phyloP scores from a whole-genome alignment of 106 monocot genomes.

The Allium fistulosum region DNA sequence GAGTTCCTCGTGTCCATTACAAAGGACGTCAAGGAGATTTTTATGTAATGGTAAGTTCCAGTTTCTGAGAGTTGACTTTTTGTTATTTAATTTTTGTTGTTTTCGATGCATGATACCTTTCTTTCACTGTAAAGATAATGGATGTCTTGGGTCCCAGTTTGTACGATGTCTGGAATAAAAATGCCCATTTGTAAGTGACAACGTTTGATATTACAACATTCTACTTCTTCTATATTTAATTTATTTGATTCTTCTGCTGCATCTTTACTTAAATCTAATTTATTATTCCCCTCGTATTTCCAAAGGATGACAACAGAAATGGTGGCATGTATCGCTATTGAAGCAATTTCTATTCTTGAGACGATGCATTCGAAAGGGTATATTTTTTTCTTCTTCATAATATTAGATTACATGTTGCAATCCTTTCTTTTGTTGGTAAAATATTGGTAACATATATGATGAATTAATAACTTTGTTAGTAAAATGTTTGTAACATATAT shows the following conservation, averaged over 20 bases:
- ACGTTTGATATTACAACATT: background rate
- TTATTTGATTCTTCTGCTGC: background rate
- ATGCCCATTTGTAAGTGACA: slow-evolving; percentile 49
- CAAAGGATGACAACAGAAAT: slow-evolving; percentile 65
- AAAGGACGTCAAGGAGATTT: slow-evolving; percentile 92
- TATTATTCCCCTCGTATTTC: background rate
- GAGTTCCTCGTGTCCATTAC: slow-evolving; percentile 84
- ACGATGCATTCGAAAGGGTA: slow-evolving; percentile 79
- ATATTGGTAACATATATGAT: background rate
- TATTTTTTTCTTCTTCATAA: background rate
- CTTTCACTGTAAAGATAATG: slow-evolving; percentile 51
- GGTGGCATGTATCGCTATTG: slow-evolving; percentile 76
- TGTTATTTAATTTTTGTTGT: too few relatives aligned
- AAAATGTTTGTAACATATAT: slow-evolving; percentile 51
- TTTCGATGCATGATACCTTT: background rate
- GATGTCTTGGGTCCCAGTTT: slow-evolving; percentile 89
- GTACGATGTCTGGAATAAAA: slow-evolving; percentile 87
- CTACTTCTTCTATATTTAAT: background rate
- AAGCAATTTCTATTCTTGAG: slow-evolving; percentile 74
- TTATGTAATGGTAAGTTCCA: slow-evolving; percentile 74
- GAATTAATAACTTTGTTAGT: slow-evolving; percentile 19
- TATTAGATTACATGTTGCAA: background rate
- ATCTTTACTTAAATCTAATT: background rate
- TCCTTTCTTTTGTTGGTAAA: background rate
- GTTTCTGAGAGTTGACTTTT: background rate